Evolutionary conservation across 768 basidiomycete species (phyloP).

Genomic region (Podaxis sp.): DNA sequence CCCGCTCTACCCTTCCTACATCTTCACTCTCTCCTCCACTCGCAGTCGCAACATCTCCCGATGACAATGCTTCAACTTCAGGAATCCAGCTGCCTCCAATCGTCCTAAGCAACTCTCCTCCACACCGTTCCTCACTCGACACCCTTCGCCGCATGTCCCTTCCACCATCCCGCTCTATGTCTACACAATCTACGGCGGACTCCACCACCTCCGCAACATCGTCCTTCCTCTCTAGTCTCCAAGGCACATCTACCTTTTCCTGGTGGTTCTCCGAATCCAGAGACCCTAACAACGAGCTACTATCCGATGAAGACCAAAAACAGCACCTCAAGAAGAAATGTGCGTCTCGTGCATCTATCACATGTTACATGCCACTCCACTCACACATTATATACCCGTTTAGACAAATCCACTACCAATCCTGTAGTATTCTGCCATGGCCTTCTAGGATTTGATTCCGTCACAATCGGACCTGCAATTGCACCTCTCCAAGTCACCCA

Average conservation of each 20-base stretch:
- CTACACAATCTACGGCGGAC: constrained; percentile 3
- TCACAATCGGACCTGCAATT: constrained; percentile 75
- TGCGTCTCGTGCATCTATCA: constrained; percentile 28
- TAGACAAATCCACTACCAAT: constrained; percentile 77
- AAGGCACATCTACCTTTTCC: constrained; percentile 23
- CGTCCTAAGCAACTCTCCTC: constrained; percentile 39
- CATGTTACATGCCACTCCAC: neutral
- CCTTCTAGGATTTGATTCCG: constrained; percentile 84
- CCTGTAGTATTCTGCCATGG: constrained; percentile 97
- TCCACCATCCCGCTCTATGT: constrained; percentile 1
- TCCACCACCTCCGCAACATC: constrained; percentile 8
- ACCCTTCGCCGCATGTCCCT: constrained; percentile 40
- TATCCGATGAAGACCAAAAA: constrained; percentile 49
- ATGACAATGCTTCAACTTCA: constrained; percentile 12
- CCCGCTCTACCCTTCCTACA: constrained; percentile 63
- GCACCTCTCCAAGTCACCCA: constrained; percentile 86
- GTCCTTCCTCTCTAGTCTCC: constrained; percentile 7
- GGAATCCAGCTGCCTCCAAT: constrained; percentile 29
- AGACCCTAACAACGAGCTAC: constrained; percentile 42
- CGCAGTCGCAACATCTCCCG: constrained; percentile 17
- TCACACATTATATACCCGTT: constrained; percentile 11
- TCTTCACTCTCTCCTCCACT: constrained; percentile 51
- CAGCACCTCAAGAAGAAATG: constrained; percentile 60
- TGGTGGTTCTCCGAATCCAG: constrained; percentile 53
- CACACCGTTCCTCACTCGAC: constrained; percentile 54